phyloP scores from a whole-genome alignment of 2,329 filamentous ascomycete genomes.

The Chaetomiaceae sp. region DNA sequence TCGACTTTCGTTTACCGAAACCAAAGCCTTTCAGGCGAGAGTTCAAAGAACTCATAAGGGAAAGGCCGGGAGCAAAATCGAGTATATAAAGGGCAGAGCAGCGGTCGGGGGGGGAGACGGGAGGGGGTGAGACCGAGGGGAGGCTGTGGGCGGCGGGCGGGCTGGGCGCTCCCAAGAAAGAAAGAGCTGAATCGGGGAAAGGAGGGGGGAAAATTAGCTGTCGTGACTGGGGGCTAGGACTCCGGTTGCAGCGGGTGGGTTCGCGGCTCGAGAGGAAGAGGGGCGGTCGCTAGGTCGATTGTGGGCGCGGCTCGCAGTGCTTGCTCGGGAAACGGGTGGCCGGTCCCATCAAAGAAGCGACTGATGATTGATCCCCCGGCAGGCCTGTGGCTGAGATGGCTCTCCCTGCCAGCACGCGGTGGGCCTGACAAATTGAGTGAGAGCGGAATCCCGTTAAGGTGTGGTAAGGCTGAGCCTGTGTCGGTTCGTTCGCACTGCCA shows the following conservation, averaged over 20 bases:
- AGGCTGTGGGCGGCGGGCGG: constrained; percentile 26
- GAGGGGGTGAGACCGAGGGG: constrained; percentile 27
- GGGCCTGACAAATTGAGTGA: constrained; percentile 21
- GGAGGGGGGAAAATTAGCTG: constrained; percentile 21
- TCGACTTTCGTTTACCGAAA: constrained; percentile 75
- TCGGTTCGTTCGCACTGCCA: constrained; percentile 14
- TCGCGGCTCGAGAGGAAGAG: constrained; percentile 5
- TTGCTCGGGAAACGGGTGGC: constrained; percentile 11
- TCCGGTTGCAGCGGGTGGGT: constrained; percentile 19
- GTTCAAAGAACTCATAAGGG: constrained; percentile 74
- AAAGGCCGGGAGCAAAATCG: constrained; percentile 15
- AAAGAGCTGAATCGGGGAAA: constrained; percentile 21
- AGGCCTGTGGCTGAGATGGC: constrained; percentile 23
- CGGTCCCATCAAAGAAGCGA: constrained; percentile 10
- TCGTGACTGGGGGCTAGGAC: constrained; percentile 16
- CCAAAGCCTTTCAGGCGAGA: constrained; percentile 74
- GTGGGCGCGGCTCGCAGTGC: constrained; percentile 17
- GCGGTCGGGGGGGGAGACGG: constrained; percentile 24
- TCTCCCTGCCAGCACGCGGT: constrained; percentile 22
- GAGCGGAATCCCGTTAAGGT: neutral
- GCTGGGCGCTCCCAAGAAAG: constrained; percentile 21
- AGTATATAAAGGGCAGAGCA: constrained; percentile 31
- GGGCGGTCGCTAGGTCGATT: constrained; percentile 5
- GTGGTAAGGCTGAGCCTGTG: constrained; percentile 24
- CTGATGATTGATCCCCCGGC: no score